A percentile compares a stretch with the other conserved stretches of the same genome.
Conservation (phyloP, 305 asterid genomes). For the Nicotiana rustica region DNA sequence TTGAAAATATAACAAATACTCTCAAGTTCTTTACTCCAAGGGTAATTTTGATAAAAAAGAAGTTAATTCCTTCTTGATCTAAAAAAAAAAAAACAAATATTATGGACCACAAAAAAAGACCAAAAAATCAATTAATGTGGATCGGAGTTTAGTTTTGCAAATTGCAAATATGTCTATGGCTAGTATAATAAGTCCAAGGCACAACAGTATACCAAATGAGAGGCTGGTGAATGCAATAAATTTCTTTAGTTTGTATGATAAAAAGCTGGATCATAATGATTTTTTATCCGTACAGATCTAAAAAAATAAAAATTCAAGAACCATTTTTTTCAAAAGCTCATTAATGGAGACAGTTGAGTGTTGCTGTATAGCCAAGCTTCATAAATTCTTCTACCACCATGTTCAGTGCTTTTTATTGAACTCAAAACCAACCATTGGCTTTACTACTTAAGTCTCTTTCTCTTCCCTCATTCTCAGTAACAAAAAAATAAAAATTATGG, state of each 20-base stretch:
- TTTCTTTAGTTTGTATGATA: not conserved
- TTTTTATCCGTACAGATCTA: slow-evolving; percentile 32
- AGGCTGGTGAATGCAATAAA: slow-evolving; percentile 18
- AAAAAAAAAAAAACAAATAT: no score
- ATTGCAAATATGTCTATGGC: not conserved
- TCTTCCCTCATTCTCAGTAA: slow-evolving; percentile 18
- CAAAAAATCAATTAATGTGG: no score
- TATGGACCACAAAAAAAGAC: no score
- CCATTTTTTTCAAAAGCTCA: slow-evolving; percentile 39
- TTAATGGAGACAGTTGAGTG: slow-evolving; percentile 70
- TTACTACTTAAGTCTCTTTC: slow-evolving; percentile 35
- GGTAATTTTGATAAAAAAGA: no score
- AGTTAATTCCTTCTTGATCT: no score
- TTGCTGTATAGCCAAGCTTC: slow-evolving; percentile 38
- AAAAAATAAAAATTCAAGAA: not conserved
- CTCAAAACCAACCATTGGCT: not conserved
- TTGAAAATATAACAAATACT: no score
- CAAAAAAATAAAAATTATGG: slow-evolving; percentile 34
- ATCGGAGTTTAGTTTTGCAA: not conserved
- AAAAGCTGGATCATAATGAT: slow-evolving; percentile 36
- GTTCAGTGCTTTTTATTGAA: not conserved
- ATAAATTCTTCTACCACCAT: slow-evolving; percentile 31
- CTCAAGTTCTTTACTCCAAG: no score
- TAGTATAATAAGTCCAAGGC: not conserved
- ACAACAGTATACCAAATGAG: not conserved